These are phyloP conservation scores for Mesembryanthemum crystallinum DNA, from an alignment of 148 eudicot species.

Conservation along the genomic window DNA sequence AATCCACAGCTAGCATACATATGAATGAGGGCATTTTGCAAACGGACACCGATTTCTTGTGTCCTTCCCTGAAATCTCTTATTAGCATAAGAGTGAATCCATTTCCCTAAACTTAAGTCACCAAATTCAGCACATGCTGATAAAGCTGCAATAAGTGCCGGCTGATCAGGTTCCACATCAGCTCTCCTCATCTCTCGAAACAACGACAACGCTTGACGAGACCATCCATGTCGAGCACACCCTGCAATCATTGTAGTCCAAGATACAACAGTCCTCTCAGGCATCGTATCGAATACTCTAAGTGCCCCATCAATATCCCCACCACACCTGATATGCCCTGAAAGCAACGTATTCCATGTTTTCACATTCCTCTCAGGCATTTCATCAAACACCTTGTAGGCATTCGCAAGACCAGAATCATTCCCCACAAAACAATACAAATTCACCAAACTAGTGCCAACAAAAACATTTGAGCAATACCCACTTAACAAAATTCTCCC, in stretches of 20 bases:
- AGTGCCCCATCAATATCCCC: conserved; percentile 40
- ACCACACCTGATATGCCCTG: conserved; percentile 35
- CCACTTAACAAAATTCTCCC: conserved; percentile 53
- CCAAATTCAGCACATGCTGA: conserved; percentile 70
- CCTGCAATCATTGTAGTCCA: conserved; percentile 71
- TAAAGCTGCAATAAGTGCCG: conserved; percentile 43
- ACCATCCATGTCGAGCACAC: conserved; percentile 45
- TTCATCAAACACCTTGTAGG: conserved; percentile 51
- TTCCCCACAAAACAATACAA: conserved; percentile 35
- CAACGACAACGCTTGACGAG: conserved; percentile 39
- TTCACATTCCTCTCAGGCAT: conserved; percentile 49
- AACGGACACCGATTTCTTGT: conserved; percentile 18
- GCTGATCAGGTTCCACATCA: conserved; percentile 49
- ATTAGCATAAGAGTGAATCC: conserved; percentile 49
- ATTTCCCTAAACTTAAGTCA: conserved; percentile 50
- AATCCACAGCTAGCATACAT: conserved; percentile 72
- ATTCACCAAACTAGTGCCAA: conserved; percentile 54
- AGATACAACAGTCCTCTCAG: conserved; percentile 51
- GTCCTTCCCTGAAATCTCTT: conserved; percentile 18
- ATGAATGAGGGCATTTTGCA: conserved; percentile 58
- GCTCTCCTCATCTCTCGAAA: conserved; percentile 44
- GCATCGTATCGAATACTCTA: conserved; percentile 45
- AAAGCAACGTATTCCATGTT: conserved; percentile 58
- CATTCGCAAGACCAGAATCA: conserved; percentile 28
- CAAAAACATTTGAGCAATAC: conserved; percentile 45